phyloP scores from a whole-genome alignment of 495 filamentous ascomycete species.

The Neurospora hispaniola region DNA sequence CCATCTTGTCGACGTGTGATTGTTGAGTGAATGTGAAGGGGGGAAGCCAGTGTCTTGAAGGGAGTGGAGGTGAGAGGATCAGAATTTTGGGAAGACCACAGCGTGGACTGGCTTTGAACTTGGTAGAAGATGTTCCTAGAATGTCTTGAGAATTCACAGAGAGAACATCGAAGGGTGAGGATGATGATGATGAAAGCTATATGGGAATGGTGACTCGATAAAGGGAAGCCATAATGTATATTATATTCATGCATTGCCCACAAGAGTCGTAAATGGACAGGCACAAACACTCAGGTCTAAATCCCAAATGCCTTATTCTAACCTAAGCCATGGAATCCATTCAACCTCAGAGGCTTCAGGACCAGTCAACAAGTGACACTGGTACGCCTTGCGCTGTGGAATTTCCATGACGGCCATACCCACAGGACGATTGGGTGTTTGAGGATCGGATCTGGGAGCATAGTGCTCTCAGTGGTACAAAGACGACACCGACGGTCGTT shows the following conservation, averaged over 20 bases:
- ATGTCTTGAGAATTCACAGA: neutral
- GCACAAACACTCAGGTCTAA: neutral
- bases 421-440: neutral
- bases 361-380: neutral
- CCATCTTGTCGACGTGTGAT: neutral
- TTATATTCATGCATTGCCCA: neutral
- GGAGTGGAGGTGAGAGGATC: neutral
- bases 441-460: neutral
- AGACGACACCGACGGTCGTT: neutral
- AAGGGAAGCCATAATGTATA: neutral
- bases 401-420: neutral
- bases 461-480: neutral
- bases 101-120: neutral
- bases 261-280: neutral
- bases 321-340: neutral
- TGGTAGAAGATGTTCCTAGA: neutral
- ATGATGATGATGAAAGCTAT: neutral
- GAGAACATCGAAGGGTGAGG: neutral
- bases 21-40: neutral
- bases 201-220: neutral
- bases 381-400: neutral
- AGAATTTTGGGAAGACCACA: neutral
- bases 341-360: neutral
- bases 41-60: neutral
- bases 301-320: neutral